Conservation (phyloP, 2,329 filamentous ascomycete species). For the Calonectria leucothoes region DNA sequence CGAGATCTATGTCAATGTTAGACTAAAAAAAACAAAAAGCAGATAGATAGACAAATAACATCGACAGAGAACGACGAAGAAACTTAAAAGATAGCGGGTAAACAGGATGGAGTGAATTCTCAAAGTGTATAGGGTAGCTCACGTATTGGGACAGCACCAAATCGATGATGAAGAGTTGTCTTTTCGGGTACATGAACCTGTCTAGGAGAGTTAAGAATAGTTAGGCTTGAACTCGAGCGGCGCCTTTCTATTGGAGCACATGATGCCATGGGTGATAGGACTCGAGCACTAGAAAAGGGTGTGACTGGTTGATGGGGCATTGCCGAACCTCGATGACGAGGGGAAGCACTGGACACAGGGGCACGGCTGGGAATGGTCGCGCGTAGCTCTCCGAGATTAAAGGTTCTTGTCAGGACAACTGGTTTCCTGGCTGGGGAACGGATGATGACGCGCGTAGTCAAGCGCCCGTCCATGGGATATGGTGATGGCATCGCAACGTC, state of each 20-base stretch:
- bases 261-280: slow-evolving; percentile 23
- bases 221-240: slow-evolving; percentile 25
- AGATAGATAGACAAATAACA: too few relatives aligned
- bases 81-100: background rate
- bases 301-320: slow-evolving; percentile 20
- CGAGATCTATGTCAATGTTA: slow-evolving; percentile 40
- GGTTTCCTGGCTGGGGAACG: slow-evolving; percentile 53
- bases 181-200: slow-evolving; percentile 13
- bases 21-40: background rate
- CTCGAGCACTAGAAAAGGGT: slow-evolving; percentile 4
- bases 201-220: background rate
- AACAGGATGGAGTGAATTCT: background rate
- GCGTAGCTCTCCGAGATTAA: slow-evolving; percentile 61
- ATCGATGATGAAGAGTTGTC: slow-evolving; percentile 23
- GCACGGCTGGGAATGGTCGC: slow-evolving; percentile 56
- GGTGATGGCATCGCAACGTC: slow-evolving; percentile 27
- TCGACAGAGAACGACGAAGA: background rate
- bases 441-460: slow-evolving; percentile 44
- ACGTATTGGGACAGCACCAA: slow-evolving; percentile 38
- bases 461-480: slow-evolving; percentile 27
- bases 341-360: slow-evolving; percentile 20
- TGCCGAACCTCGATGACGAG: slow-evolving; percentile 29
- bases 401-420: slow-evolving; percentile 61
- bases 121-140: slow-evolving; percentile 28
- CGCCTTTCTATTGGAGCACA: slow-evolving; percentile 18